These are phyloP conservation scores for Geosmithia putterillii DNA, from an alignment of 2,329 filamentous ascomycete species.

Conservation along the genomic window DNA sequence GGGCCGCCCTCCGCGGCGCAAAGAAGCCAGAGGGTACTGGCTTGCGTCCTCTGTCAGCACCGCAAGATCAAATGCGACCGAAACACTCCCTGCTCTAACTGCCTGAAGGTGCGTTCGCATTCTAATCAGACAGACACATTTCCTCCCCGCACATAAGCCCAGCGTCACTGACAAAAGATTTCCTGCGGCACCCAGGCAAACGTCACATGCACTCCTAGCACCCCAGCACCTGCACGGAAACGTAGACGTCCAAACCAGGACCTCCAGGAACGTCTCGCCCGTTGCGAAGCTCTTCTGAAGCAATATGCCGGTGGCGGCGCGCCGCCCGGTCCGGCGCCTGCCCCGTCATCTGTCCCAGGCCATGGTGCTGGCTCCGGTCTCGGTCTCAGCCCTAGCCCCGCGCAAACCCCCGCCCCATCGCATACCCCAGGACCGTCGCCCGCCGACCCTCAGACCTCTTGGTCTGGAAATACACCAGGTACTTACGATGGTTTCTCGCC, in stretches of 20 bases:
- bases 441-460: neutral
- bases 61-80: slow-evolving; percentile 53
- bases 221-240: slow-evolving; percentile 46
- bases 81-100: slow-evolving; percentile 46
- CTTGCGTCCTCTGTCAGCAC: slow-evolving; percentile 46
- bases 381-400: neutral
- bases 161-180: neutral
- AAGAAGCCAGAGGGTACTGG: slow-evolving; percentile 34
- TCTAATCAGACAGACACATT: neutral
- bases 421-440: slow-evolving; percentile 6
- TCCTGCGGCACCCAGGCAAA: slow-evolving; percentile 36
- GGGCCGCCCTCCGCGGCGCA: slow-evolving; percentile 9
- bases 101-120: slow-evolving; percentile 35
- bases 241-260: slow-evolving; percentile 48
- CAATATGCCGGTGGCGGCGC: slow-evolving; percentile 35
- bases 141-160: neutral
- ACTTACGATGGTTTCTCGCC: neutral
- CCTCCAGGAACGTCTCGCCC: slow-evolving; percentile 45
- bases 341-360: neutral
- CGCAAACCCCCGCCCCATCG: slow-evolving; percentile 7
- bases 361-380: neutral
- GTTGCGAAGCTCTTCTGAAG: slow-evolving; percentile 46
- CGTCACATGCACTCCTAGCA: slow-evolving; percentile 46
- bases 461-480: neutral
- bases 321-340: neutral